Conservation (phyloP, 1,284 basidiomycete species). For the Papiliotrema terrestris region DNA sequence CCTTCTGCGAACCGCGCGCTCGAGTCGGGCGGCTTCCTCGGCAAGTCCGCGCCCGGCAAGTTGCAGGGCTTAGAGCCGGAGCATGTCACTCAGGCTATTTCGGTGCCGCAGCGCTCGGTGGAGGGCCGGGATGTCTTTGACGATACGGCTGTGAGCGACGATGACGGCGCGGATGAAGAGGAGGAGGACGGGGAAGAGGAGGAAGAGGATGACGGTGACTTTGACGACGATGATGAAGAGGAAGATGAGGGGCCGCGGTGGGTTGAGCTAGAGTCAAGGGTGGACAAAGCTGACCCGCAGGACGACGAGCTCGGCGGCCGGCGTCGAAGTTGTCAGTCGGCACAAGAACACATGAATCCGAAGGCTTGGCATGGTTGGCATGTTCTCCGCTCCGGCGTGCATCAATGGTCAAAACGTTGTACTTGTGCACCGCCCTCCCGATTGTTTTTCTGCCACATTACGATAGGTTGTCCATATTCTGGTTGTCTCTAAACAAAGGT, state of each 20-base stretch:
- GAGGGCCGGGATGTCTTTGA: background rate
- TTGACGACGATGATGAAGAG: constrained; percentile 23
- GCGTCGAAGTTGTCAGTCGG: constrained; percentile 44
- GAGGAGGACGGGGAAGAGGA: constrained; percentile 8
- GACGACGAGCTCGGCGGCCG: constrained; percentile 41
- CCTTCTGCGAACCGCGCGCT: constrained; percentile 2
- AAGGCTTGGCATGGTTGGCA: background rate
- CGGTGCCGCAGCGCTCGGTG: background rate
- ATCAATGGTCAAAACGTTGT: background rate
- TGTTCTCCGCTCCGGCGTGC: background rate
- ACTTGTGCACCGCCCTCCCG: no score
- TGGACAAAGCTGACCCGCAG: constrained; percentile 11
- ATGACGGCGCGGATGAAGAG: background rate
- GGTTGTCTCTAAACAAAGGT: no score
- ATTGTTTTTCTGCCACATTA: no score
- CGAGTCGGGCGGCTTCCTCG: no score
- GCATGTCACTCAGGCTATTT: constrained; percentile 7
- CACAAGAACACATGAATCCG: constrained; percentile 21
- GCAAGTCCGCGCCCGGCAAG: background rate
- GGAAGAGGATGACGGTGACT: constrained; percentile 20
- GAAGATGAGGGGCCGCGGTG: constrained; percentile 26
- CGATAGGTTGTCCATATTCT: no score
- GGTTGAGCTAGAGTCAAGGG: constrained; percentile 1
- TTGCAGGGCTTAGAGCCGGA: background rate
- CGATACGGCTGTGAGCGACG: constrained; percentile 10